These are phyloP conservation scores for Spathaspora hagerdaliae DNA, from an alignment of 805 yeast species.

Conservation along the genomic window DNA sequence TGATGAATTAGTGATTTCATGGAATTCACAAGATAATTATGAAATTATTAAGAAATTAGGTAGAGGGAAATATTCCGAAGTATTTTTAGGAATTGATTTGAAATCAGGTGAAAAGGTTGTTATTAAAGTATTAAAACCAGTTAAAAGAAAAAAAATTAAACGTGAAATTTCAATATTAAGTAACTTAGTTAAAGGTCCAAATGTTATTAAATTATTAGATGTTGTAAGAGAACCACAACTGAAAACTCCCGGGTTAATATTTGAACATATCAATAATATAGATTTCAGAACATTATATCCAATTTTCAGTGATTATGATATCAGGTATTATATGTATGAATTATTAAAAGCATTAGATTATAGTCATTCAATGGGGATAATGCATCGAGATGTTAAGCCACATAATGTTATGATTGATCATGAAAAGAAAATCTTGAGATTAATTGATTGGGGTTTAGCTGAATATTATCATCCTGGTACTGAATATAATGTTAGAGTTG, in stretches of 20 bases:
- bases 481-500: constrained; percentile 90
- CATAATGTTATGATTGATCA: constrained; percentile 96
- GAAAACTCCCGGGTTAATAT: constrained; percentile 84
- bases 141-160: constrained; percentile 86
- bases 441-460: constrained; percentile 95
- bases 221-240: constrained; percentile 83
- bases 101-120: constrained; percentile 64
- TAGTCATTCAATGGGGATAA: constrained; percentile 86
- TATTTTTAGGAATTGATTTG: constrained; percentile 77
- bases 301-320: constrained; percentile 67
- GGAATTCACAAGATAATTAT: constrained; percentile 84
- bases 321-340: constrained; percentile 80
- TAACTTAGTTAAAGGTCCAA: constrained; percentile 80
- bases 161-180: constrained; percentile 85
- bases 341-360: constrained; percentile 79
- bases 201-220: constrained; percentile 70
- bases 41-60: constrained; percentile 84
- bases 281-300: constrained; percentile 89
- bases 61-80: constrained; percentile 92
- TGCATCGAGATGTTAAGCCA: constrained; percentile 82
- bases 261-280: constrained; percentile 78
- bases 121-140: constrained; percentile 90
- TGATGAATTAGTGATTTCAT: constrained; percentile 63
- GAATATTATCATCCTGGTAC: constrained; percentile 88
- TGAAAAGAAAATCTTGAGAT: constrained; percentile 57